Base-by-base conservation (phyloP, 2,329 filamentous ascomycete species). In the Colletotrichum truncatum region DNA sequence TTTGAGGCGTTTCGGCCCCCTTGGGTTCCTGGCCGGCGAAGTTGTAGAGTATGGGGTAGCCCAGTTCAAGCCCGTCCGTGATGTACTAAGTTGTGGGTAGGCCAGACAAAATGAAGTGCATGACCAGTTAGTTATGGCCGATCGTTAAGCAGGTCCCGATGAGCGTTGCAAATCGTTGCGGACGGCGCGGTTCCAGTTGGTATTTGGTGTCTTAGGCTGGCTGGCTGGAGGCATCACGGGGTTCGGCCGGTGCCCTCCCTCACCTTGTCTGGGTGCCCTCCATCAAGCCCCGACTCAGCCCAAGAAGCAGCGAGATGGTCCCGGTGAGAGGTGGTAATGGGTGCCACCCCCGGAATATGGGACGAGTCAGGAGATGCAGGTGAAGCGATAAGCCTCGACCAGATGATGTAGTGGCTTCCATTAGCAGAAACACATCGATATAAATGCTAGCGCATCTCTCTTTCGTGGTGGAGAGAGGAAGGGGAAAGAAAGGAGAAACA, bases 141-240 rank as follows among this genome's bases (percentile, higher is more conserved):
- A 67, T 67, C 56, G 14, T 63, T 56, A 63, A 66, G 45, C 62
- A 67, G 49, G 51, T 66, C 56, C 63, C 66, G 63, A 67, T 67
- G 62, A 28, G 39, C 55, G 52, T 66, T 46, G 34, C 39, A 32
- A 62, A 57, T 62, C 55, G 63, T 52, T 28, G 52, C 45, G 52
- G 46, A 43, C 64, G 64, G 60, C 52, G 64, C 60, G 58, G 60
- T 36, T 52, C 32, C 51, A 66, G 46, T 39, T 39, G 45, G 52
- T 52, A 45, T 51, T 41, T 53, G 32, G 38, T 66, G 64, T 66
- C 64, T 64, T 64, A 53, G 58, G 21, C 56, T 63, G 41, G 43
- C 52, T 66, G 59, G 39, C 45, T 59, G 52, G 41, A 52, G 34
- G 64, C 51, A 63, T 66, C 64, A 66, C 64, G 59, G 64, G 64